Evolutionary conservation across 2,329 filamentous ascomycete genomes (phyloP).

Genomic region (Neospermospora avenae): DNA sequence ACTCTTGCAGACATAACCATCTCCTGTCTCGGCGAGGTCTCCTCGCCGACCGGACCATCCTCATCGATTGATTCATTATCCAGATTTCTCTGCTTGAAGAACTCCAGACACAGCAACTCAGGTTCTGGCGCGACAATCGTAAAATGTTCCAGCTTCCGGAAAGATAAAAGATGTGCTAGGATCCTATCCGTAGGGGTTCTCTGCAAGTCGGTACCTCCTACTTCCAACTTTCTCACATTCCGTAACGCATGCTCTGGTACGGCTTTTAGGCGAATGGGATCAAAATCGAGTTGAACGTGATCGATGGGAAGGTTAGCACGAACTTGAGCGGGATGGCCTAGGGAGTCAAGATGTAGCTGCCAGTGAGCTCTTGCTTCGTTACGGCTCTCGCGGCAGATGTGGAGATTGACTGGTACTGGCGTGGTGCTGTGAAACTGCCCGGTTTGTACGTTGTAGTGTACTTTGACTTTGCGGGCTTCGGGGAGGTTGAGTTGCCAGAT

Average conservation of each 20-base stretch:
- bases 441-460: not conserved
- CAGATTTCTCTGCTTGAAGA: too few species aligned
- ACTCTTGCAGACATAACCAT: too few species aligned
- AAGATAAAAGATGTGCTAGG: not conserved
- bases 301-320: not conserved
- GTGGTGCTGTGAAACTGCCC: not conserved
- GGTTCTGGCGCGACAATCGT: not conserved
- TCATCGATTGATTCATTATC: too few species aligned
- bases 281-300: constrained; percentile 4
- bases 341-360: not conserved
- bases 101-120: not conserved
- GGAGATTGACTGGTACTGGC: not conserved
- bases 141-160: not conserved
- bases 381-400: not conserved
- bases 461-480: not conserved
- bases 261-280: not conserved
- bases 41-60: too few species aligned
- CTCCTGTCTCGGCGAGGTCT: too few species aligned
- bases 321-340: not conserved
- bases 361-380: not conserved
- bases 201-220: constrained; percentile 5
- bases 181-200: not conserved
- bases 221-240: not conserved
- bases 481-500: constrained; percentile 6
- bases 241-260: not conserved